Evolutionary conservation across 164 flowering plant genomes (phyloP).

Genomic region (Chimonanthus praecox): DNA sequence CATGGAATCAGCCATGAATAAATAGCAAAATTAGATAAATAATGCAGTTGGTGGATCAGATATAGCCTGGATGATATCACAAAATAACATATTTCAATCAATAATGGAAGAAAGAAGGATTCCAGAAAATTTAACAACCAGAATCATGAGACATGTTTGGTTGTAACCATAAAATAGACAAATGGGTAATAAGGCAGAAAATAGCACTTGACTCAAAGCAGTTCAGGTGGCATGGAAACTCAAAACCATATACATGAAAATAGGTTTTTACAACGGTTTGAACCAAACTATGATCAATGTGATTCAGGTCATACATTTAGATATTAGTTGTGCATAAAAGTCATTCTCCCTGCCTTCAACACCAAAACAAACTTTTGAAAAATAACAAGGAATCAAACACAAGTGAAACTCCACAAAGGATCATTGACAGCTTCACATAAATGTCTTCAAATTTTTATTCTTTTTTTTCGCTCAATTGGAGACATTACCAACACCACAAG

Average conservation of each 20-base stretch:
- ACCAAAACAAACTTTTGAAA: too few species aligned
- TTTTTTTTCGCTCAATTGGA: neutral
- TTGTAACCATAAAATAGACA: neutral
- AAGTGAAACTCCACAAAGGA: too few species aligned
- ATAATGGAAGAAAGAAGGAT: too few species aligned
- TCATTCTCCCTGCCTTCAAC: too few species aligned
- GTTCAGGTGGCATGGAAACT: too few species aligned
- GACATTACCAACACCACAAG: constrained; percentile 77
- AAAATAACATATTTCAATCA: neutral
- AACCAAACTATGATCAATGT: too few species aligned
- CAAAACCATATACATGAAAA: too few species aligned
- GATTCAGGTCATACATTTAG: too few species aligned
- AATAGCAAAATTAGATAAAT: neutral
- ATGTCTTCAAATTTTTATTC: too few species aligned
- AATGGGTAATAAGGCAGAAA: neutral
- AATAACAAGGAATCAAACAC: too few species aligned
- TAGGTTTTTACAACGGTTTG: neutral
- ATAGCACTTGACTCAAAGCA: neutral
- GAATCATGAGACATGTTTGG: neutral
- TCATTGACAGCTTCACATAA: too few species aligned
- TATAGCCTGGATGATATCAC: neutral
- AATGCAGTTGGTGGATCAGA: neutral
- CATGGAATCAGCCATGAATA: neutral
- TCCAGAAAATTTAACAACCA: neutral
- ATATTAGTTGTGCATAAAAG: too few species aligned